A percentile compares a stretch with the other conserved stretches of the same genome.
phyloP scores from a whole-genome alignment of 2,329 filamentous ascomycete genomes.

The Didymella pinodella region DNA sequence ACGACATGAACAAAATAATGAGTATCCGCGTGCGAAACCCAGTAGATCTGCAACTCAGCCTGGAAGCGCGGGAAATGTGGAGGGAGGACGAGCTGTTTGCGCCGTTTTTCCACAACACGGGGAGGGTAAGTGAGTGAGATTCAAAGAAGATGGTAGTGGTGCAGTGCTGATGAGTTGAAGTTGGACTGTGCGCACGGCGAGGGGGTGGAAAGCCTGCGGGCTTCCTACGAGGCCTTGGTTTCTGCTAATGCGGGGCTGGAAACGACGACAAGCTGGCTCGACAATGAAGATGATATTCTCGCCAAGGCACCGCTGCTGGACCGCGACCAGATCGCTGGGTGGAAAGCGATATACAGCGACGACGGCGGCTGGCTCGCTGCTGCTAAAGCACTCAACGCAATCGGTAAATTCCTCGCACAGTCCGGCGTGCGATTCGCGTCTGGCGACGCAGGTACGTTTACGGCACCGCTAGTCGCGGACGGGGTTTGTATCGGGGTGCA shows the following conservation, averaged over 20 bases:
- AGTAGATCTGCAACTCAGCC: conserved; percentile 47
- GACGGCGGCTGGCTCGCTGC: conserved; percentile 60
- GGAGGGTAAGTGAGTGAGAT: conserved; percentile 27
- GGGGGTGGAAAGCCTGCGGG: conserved; percentile 47
- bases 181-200: conserved; percentile 49
- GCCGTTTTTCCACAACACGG: conserved; percentile 58
- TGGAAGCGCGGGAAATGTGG: conserved; percentile 54
- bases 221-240: conserved; percentile 50
- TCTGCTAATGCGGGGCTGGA: conserved; percentile 45
- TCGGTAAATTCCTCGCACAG: conserved; percentile 51
- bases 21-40: conserved; percentile 50
- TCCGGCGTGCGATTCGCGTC: conserved; percentile 56
- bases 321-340: conserved; percentile 55
- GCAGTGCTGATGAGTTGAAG: conserved; percentile 12
- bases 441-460: conserved; percentile 55
- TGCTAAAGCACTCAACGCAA: conserved; percentile 58
- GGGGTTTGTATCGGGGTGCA: conserved; percentile 54
- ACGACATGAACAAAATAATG: conserved; percentile 62
- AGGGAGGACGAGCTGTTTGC: conserved; percentile 56
- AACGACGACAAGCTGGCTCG: conserved; percentile 54
- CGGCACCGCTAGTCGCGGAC: conserved; percentile 51
- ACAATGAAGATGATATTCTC: conserved; percentile 56
- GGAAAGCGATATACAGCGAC: conserved; percentile 56
- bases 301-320: conserved; percentile 52
- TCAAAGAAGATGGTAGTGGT: no score